phyloP scores from a whole-genome alignment of 306 rosid genomes.

The Prinsepia uniflora region DNA sequence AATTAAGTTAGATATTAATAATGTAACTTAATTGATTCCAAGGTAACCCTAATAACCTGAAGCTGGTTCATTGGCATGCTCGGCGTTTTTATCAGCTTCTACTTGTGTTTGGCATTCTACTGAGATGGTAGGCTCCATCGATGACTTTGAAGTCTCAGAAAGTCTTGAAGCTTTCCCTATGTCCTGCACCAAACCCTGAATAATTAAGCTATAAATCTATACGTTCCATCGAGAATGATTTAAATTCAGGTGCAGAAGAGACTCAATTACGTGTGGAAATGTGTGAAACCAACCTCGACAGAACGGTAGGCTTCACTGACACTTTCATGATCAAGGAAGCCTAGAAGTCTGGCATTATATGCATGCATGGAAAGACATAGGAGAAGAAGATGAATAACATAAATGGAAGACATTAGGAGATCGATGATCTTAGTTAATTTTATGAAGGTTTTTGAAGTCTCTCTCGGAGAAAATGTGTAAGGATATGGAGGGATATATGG shows the following conservation, averaged over 20 bases:
- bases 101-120: conserved; percentile 14
- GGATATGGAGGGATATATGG: too few relatives aligned
- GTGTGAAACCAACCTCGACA: conserved; percentile 30
- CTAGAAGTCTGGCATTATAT: conserved; percentile 45
- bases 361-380: conserved; percentile 57
- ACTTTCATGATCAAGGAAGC: conserved; percentile 3
- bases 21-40: background rate
- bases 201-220: background rate
- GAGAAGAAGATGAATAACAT: conserved; percentile 38
- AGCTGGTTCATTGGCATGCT: background rate
- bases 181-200: conserved; percentile 33
- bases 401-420: background rate
- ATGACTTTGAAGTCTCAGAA: conserved; percentile 23
- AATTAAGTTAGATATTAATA: too few relatives aligned
- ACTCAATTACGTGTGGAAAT: background rate
- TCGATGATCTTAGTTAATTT: background rate
- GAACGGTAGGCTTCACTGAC: conserved; percentile 12
- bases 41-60: background rate
- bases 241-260: too few relatives aligned
- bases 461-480: too few relatives aligned
- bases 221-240: too few relatives aligned
- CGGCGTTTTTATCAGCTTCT: background rate
- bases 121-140: conserved; percentile 21
- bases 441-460: conserved; percentile 8
- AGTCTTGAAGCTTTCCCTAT: conserved; percentile 14